These are phyloP conservation scores for Uronychia binucleata DNA, from an alignment of 73 alveolate genomes.

Conservation along the genomic window DNA sequence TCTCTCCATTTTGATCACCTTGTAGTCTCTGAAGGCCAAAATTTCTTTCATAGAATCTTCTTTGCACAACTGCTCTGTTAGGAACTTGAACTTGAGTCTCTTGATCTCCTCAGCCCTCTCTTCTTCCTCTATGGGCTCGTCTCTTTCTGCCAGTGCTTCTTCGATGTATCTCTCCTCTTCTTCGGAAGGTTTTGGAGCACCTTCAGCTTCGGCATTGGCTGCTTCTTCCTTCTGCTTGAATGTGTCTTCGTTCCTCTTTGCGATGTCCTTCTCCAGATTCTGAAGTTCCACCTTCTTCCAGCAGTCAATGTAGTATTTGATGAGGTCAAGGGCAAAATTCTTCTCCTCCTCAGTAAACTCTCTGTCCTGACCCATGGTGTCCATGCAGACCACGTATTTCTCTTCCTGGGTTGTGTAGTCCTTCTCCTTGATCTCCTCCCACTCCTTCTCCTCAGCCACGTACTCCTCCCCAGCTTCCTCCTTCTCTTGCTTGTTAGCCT, in stretches of 20 bases:
- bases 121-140: slow-evolving; percentile 37
- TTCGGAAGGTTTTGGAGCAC: slow-evolving; percentile 69
- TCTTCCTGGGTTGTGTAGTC: slow-evolving; percentile 66
- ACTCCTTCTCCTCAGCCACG: slow-evolving; percentile 64
- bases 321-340: slow-evolving; percentile 74
- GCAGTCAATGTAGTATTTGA: slow-evolving; percentile 69
- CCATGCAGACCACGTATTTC: slow-evolving; percentile 84
- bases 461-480: slow-evolving; percentile 81
- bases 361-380: slow-evolving; percentile 94
- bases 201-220: slow-evolving; percentile 27
- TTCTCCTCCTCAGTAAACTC: slow-evolving; percentile 72
- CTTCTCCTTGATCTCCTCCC: slow-evolving; percentile 77
- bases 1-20: slow-evolving; percentile 80
- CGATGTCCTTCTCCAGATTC: slow-evolving; percentile 77
- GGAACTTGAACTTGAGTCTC: slow-evolving; percentile 42
- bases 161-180: slow-evolving; percentile 76
- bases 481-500: slow-evolving; percentile 72
- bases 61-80: slow-evolving; percentile 42
- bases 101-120: not conserved
- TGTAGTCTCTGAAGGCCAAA: slow-evolving; percentile 63
- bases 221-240: slow-evolving; percentile 60
- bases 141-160: slow-evolving; percentile 53
- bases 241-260: slow-evolving; percentile 58
- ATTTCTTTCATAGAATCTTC: slow-evolving; percentile 70
- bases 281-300: slow-evolving; percentile 83